Evolutionary conservation across 169 alveolate genomes (phyloP).

Genomic region (Eimeria tenella): DNA sequence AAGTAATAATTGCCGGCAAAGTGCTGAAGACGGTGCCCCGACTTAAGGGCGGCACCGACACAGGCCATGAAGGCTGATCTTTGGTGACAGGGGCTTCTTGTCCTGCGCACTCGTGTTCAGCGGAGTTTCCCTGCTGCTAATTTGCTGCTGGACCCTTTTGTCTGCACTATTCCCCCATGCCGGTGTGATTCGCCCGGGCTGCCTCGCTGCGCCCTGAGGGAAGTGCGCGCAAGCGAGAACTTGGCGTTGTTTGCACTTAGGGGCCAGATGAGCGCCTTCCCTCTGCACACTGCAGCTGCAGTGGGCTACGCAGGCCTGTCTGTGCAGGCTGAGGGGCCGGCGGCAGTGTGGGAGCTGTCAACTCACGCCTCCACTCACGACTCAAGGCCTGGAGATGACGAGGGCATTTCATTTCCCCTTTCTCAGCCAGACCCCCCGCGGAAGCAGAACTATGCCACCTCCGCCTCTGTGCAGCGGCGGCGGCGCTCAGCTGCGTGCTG

Average conservation of each 20-base stretch:
- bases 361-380: constrained; percentile 38
- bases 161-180: not conserved
- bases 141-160: not conserved
- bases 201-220: constrained; percentile 15
- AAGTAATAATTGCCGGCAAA: not conserved
- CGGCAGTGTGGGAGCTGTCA: constrained; percentile 31
- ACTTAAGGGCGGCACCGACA: not conserved
- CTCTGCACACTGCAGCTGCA: not conserved
- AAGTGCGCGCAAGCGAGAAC: not conserved
- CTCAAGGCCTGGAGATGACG: constrained; percentile 6
- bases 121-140: not conserved
- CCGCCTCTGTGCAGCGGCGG: constrained; percentile 42
- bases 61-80: not conserved
- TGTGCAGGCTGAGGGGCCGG: constrained; percentile 4
- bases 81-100: not conserved
- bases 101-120: not conserved
- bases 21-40: not conserved
- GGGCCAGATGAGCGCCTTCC: not conserved
- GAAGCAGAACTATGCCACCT: not conserved
- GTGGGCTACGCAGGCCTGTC: not conserved
- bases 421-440: constrained; percentile 50
- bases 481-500: constrained; percentile 64
- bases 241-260: not conserved
- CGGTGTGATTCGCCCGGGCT: not conserved
- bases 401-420: constrained; percentile 56